Percentiles rank a stretch among this genome's conserved stretches.
phyloP scores from a whole-genome alignment of 192 early-diverging fungal genomes.

The Coemansia sp. region DNA sequence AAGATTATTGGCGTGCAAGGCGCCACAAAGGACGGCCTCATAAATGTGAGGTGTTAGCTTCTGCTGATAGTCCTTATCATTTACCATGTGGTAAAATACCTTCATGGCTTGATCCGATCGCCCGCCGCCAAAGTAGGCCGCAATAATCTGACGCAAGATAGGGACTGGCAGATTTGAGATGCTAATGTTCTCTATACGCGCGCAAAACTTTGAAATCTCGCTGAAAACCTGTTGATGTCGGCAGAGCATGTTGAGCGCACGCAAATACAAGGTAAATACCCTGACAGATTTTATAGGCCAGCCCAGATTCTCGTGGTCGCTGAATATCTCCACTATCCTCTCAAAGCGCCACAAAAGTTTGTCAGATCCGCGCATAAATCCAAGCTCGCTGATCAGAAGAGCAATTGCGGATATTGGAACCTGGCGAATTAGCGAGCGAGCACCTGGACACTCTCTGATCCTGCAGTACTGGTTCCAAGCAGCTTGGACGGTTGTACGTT shows the following conservation, averaged over 20 bases:
- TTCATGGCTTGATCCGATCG: conserved; percentile 30
- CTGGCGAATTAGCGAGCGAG: conserved; percentile 12
- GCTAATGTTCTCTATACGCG: background rate
- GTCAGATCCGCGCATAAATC: conserved; percentile 17
- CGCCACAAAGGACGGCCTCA: conserved; percentile 17
- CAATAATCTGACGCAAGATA: conserved; percentile 31
- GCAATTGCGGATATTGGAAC: conserved; percentile 16
- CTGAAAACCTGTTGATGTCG: conserved; percentile 16
- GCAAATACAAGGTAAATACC: conserved; percentile 33
- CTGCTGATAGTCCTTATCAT: background rate
- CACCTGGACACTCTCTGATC: conserved; percentile 17
- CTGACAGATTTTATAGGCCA: conserved; percentile 15
- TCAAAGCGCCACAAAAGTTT: conserved; percentile 23
- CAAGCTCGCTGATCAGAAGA: conserved; percentile 35
- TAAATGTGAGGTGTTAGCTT: conserved; percentile 32
- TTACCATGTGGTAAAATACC: conserved; percentile 11
- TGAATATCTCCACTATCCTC: conserved; percentile 29
- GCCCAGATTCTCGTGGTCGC: conserved; percentile 11
- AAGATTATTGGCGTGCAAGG: conserved; percentile 8
- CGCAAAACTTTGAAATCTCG: conserved; percentile 13
- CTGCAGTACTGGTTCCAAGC: conserved; percentile 43
- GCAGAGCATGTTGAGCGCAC: conserved; percentile 41
- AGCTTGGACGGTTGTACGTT: conserved; percentile 5
- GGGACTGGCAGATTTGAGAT: background rate
- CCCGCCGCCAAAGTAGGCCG: conserved; percentile 31